Base-by-base conservation (phyloP, 1,139 yeast species). In the Saccharomyces hybrid region DNA sequence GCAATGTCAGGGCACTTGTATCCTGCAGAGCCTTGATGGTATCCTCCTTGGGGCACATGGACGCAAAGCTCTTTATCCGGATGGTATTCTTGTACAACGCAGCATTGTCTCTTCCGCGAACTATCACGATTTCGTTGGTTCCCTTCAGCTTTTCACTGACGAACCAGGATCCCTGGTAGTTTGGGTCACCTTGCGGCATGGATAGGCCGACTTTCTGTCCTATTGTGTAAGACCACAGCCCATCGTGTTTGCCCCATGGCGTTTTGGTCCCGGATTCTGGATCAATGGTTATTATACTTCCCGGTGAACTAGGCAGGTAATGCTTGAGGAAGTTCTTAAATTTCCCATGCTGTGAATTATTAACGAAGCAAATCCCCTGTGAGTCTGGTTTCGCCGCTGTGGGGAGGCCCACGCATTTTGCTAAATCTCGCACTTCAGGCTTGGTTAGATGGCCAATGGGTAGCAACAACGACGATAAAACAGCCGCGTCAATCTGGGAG, bases 351-450 rank as follows among this genome's bases (percentile, higher is more conserved):
- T 76, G 77, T 23, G 66, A 71, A 77, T 63, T 88, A 87, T 54
- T 82, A 7, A 93, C 97, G 73, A 93, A 93, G 67, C 99, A 93
- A 13, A 93, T 76, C 0, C 99, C 99, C 66, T 89, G 96, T 0
- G 97, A 89, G 66, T 93, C 99, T 0, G 90, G 95, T 64, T 91
- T 91, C 16, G 73, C 69, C 0, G 93, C 89, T 0, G 88, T 84
- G 1, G 82, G 81, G 14, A 95, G 72, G 1, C 64, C 57, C n/a
- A 64, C 38, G 1, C 73, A 63, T 13, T 66, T 60, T 0, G 99
- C 98, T 47, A 87, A 61, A 28, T 76, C 71, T 26, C 99, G 72
- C 1, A 91, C 84, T 60, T 85, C 79, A 0, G 91, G 88, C 68
- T 93, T 93, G 16, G 82, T 75, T 55, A 80, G 76, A 61, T 83